These are phyloP conservation scores for Zelonia costaricensis DNA, from an alignment of 208 protist genomes.

Conservation along the genomic window DNA sequence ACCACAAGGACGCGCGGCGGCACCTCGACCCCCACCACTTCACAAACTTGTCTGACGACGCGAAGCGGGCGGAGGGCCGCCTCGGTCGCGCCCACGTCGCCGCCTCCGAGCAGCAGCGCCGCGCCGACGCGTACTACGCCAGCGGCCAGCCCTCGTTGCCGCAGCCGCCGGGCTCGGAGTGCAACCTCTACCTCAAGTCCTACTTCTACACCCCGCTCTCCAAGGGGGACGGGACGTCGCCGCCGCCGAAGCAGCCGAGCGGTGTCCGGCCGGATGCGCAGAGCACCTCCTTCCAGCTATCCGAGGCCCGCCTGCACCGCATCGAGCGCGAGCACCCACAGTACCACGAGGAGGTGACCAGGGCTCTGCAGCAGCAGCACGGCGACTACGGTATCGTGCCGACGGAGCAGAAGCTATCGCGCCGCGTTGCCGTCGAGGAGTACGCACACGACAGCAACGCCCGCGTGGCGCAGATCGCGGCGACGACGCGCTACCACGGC, in stretches of 20 bases:
- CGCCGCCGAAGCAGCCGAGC: slow-evolving; percentile 5
- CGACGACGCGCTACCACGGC: slow-evolving; percentile 32
- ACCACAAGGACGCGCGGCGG: slow-evolving; percentile 19
- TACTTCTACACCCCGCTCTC: slow-evolving; percentile 53
- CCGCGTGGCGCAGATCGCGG: slow-evolving; percentile 36
- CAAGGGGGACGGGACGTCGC: slow-evolving; percentile 11
- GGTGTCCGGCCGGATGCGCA: slow-evolving; percentile 14
- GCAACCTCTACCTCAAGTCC: slow-evolving; percentile 47
- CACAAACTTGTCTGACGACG: slow-evolving; percentile 59
- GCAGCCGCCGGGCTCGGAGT: slow-evolving; percentile 31
- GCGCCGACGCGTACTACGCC: slow-evolving; percentile 34
- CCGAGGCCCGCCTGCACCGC: slow-evolving; percentile 54
- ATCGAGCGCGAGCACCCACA: slow-evolving; percentile 39
- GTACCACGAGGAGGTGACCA: slow-evolving; percentile 27
- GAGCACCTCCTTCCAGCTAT: slow-evolving; percentile 45
- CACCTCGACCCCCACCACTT: slow-evolving; percentile 65
- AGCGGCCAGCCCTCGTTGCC: slow-evolving; percentile 16
- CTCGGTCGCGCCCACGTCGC: slow-evolving; percentile 46
- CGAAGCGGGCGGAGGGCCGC: slow-evolving; percentile 66
- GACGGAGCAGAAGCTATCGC: slow-evolving; percentile 49
- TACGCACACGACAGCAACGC: slow-evolving; percentile 46
- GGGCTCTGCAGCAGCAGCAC: slow-evolving; percentile 31
- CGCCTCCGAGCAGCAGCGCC: slow-evolving; percentile 23
- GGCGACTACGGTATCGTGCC: slow-evolving; percentile 53
- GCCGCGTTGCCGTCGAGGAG: slow-evolving; percentile 36